Evolutionary conservation across 768 basidiomycete genomes (phyloP).

Genomic region (Trametes villosa): DNA sequence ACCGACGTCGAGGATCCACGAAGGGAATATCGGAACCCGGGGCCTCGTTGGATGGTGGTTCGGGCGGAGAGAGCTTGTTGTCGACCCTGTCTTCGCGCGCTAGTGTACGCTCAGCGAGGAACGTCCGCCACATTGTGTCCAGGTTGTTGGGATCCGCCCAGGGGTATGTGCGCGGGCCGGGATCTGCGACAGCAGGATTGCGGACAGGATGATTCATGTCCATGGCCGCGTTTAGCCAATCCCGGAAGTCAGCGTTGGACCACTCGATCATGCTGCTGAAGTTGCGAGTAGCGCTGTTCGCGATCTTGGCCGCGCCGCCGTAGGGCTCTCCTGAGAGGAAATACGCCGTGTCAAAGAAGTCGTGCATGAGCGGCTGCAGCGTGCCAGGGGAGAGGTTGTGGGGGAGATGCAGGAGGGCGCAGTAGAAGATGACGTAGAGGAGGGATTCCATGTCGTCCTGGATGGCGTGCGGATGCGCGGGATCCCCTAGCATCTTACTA

Average conservation of each 20-base stretch:
- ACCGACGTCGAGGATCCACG: no score
- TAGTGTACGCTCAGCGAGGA: neutral
- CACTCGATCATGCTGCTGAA: neutral
- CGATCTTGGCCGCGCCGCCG: neutral
- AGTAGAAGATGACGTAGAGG: conserved; percentile 16
- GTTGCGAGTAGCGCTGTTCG: neutral
- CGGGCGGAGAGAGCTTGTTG: neutral
- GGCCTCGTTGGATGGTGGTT: no score
- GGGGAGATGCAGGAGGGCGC: neutral
- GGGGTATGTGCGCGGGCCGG: neutral
- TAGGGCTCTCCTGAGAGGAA: neutral
- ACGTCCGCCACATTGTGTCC: neutral
- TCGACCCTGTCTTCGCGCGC: neutral
- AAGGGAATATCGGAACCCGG: no score
- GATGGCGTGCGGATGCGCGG: neutral
- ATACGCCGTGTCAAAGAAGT: neutral
- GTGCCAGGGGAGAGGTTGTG: neutral
- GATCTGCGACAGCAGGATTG: neutral
- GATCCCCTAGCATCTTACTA: neutral
- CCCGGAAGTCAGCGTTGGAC: neutral
- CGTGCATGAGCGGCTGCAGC: neutral
- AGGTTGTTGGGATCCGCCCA: neutral
- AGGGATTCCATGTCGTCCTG: conserved; percentile 20
- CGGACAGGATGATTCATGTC: neutral
- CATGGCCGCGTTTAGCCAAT: neutral